phyloP scores from a whole-genome alignment of 139 green algal genomes.

The Coelastrella sp. region DNA sequence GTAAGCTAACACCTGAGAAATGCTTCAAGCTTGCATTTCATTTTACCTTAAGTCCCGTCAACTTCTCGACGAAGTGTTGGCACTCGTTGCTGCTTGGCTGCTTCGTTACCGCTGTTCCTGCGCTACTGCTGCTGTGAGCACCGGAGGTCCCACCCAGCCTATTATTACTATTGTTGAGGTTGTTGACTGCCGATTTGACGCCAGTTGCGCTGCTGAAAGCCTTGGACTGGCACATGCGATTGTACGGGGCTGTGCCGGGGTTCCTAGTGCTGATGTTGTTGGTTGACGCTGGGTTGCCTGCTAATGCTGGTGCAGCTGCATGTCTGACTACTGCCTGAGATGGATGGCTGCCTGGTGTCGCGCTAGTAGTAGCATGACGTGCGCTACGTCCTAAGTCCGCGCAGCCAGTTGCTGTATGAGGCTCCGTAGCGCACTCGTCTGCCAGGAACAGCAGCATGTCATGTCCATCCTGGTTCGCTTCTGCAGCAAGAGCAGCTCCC shows the following conservation, averaged over 20 bases:
- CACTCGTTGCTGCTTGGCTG: constrained; percentile 10
- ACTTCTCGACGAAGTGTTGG: constrained; percentile 41
- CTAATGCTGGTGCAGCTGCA: no score
- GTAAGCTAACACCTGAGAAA: neutral
- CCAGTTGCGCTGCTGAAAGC: neutral
- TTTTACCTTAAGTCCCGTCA: constrained; percentile 32
- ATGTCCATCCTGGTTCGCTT: neutral
- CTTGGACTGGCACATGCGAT: neutral
- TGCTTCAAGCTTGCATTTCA: neutral
- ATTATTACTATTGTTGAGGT: neutral
- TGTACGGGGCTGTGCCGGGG: neutral
- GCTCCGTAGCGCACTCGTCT: neutral
- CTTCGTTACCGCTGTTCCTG: neutral
- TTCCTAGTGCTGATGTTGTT: neutral
- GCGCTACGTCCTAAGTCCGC: no score
- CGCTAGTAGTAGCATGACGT: no score
- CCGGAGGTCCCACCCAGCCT: neutral
- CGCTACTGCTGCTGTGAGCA: neutral
- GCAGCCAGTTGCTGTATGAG: neutral
- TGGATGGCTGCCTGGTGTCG: neutral
- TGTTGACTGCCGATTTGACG: neutral
- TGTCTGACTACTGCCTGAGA: no score
- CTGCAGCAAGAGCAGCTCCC: neutral
- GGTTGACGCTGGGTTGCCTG: no score
- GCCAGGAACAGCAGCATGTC: constrained; percentile 33